phyloP scores from a whole-genome alignment of 331 rosid species.

The Prunus yedoensis region DNA sequence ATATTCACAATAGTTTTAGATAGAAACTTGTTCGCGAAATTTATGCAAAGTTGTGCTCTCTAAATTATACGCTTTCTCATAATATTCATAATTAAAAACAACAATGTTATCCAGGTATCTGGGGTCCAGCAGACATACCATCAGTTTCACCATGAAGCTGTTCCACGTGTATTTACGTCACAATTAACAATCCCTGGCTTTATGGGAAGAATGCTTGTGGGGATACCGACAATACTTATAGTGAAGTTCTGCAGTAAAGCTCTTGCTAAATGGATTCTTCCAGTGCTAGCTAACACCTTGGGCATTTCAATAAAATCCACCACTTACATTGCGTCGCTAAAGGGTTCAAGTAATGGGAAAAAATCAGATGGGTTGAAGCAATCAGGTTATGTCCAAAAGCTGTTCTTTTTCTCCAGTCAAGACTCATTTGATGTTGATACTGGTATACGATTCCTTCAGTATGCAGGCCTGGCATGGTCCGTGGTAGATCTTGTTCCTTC shows the following conservation, averaged over 20 bases:
- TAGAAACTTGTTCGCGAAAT: neutral
- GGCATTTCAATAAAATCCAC: slow-evolving; percentile 83
- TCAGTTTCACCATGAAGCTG: slow-evolving; percentile 79
- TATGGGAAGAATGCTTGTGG: slow-evolving; percentile 72
- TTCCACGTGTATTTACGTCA: slow-evolving; percentile 65
- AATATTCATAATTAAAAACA: neutral
- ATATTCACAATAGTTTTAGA: neutral
- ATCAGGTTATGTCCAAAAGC: slow-evolving; percentile 51
- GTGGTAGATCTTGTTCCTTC: slow-evolving; percentile 94
- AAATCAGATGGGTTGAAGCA: slow-evolving; percentile 50
- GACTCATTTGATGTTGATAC: slow-evolving; percentile 81
- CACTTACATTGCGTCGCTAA: slow-evolving; percentile 60
- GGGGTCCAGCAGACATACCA: slow-evolving; percentile 92
- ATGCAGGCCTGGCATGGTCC: slow-evolving; percentile 96
- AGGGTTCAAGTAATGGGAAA: slow-evolving; percentile 39
- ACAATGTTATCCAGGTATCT: slow-evolving; percentile 52
- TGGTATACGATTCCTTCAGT: slow-evolving; percentile 86
- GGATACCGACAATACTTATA: slow-evolving; percentile 77
- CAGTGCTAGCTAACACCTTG: slow-evolving; percentile 65
- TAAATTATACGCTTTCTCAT: neutral
- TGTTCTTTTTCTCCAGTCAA: slow-evolving; percentile 44
- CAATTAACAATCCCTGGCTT: slow-evolving; percentile 49
- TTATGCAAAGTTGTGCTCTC: neutral
- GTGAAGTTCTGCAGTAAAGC: slow-evolving; percentile 94
- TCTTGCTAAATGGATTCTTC: slow-evolving; percentile 87